Base-by-base conservation (phyloP, 2,329 filamentous ascomycete species). In the Ceratocystis albifundus region DNA sequence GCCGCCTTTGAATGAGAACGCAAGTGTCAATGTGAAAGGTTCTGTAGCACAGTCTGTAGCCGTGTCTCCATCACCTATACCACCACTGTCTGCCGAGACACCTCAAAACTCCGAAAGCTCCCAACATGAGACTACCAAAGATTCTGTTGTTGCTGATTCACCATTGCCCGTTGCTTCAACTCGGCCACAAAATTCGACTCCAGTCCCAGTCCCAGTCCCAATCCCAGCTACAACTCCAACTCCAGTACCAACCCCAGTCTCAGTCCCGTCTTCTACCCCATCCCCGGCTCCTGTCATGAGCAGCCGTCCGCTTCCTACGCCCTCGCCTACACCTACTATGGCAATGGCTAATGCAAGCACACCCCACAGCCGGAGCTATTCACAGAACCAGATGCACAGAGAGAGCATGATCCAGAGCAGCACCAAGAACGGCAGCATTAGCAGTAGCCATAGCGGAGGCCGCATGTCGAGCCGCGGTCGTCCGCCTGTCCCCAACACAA, bases 301-400 rank as follows among this genome's bases (percentile, higher is more conserved):
- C 25, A 63, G 28, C 17, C 50, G 41, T 53, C 61, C 64, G 41
- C 30, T 59, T 20, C 61, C 65, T 15, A 32, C 50, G 12, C 66
- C 64, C 44, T 46, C 50, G 12, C 66, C 64, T 4, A 32, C 64
- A 3, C 64, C 64, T 4, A 32, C 64, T 25, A 32, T 61, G 36
- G 28, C 44, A 17, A 65, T 65, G 64, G 25, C 36, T 4, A 55
- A 32, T 32, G 25, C 28, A 15, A 48, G 17, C 15, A 12, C n/a
- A 12, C 46, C 46, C 10, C 64, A 68, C 6, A 62, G 61, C n/a
- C 66, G 66, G 4, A 65, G 57, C 45, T 66, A 53, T 45, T 68
- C 66, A 12, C 66, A 66, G 10, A 62, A 48, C 41, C 64, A 68
- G 6, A 41, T 36, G 20, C 55, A 59, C 46, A 30, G 20, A 22